phyloP scores from a whole-genome alignment of 2,329 filamentous ascomycete species.

The Xylariaceae sp. region DNA sequence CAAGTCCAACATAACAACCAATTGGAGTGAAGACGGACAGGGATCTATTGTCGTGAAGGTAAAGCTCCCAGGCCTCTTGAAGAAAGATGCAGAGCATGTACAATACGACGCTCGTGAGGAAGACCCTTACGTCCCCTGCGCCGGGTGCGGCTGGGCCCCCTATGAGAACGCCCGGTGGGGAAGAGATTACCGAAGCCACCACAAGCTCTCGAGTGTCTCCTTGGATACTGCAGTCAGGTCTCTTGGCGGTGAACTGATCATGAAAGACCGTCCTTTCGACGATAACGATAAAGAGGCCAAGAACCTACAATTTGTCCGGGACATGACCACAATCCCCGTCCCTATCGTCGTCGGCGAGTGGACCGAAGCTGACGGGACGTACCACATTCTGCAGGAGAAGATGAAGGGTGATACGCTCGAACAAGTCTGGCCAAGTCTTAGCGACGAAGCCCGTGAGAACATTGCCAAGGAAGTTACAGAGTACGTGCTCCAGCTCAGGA shows the following conservation, averaged over 20 bases:
- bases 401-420: neutral
- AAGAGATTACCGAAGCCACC: neutral
- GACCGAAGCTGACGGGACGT: neutral
- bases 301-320: neutral
- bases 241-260: neutral
- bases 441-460: neutral
- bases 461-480: neutral
- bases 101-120: neutral
- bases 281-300: neutral
- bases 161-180: neutral
- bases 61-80: neutral
- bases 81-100: neutral
- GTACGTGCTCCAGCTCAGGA: neutral
- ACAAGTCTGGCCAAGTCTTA: neutral
- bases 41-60: too few relatives aligned
- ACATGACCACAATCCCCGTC: neutral
- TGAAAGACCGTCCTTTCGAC: neutral
- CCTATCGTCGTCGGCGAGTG: neutral
- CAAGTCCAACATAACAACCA: neutral
- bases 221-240: neutral
- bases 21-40: too few relatives aligned
- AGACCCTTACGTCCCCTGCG: neutral
- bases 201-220: neutral
- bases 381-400: neutral
- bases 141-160: neutral